These are phyloP conservation scores for Penicillium diatomitis DNA, from an alignment of 495 filamentous ascomycete species.

Conservation along the genomic window DNA sequence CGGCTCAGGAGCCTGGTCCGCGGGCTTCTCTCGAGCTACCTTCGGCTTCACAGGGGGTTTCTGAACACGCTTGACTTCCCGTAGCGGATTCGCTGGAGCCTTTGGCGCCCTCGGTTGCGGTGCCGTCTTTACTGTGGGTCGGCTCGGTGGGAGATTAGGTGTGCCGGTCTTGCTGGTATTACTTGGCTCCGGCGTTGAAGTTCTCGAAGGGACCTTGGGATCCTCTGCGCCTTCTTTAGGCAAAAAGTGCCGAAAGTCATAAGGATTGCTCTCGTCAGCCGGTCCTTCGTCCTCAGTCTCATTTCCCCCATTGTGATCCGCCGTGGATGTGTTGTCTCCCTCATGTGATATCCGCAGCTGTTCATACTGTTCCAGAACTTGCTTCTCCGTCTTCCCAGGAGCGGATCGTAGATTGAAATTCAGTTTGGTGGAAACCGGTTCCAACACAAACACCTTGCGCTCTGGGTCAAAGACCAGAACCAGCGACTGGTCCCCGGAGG, in stretches of 20 bases:
- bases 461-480: slow-evolving; percentile 45
- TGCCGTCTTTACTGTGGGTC: slow-evolving; percentile 20
- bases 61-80: slow-evolving; percentile 19
- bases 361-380: slow-evolving; percentile 36
- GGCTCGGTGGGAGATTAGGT: slow-evolving; percentile 20
- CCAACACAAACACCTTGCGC: slow-evolving; percentile 42
- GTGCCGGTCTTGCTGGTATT: slow-evolving; percentile 27
- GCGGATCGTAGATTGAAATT: slow-evolving; percentile 50
- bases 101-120: slow-evolving; percentile 28
- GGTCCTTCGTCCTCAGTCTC: slow-evolving; percentile 34
- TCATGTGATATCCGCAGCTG: slow-evolving; percentile 36
- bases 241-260: slow-evolving; percentile 52
- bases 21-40: slow-evolving; percentile 3
- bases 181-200: slow-evolving; percentile 31
- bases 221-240: slow-evolving; percentile 27
- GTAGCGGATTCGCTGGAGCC: slow-evolving; percentile 27
- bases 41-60: slow-evolving; percentile 11
- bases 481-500: slow-evolving; percentile 30
- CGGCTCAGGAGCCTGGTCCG: slow-evolving; percentile 9
- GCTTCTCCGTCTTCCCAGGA: slow-evolving; percentile 36
- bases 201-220: slow-evolving; percentile 26
- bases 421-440: slow-evolving; percentile 40
- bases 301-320: slow-evolving; percentile 32
- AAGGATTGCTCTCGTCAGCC: slow-evolving; percentile 46
- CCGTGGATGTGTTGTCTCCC: slow-evolving; percentile 29